These are phyloP conservation scores for Oryza glaberrima DNA, from an alignment of 176 grass and related monocot genomes.

Conservation along the genomic window DNA sequence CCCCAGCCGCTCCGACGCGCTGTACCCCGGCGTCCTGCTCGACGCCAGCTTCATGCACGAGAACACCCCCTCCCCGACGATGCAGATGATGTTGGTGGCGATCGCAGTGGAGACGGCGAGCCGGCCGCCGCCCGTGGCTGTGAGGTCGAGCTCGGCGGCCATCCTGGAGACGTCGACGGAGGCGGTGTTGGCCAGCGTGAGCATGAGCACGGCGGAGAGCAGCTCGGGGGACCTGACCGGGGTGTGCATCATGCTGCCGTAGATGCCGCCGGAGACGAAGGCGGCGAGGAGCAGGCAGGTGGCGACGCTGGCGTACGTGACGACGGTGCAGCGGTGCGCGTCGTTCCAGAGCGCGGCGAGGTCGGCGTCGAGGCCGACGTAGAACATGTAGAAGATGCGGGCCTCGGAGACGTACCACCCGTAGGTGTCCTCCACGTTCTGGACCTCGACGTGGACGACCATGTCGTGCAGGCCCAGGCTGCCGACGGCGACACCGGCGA, in stretches of 20 bases:
- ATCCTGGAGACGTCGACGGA: constrained; percentile 48
- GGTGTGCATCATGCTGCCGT: constrained; percentile 68
- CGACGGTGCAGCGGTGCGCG: constrained; percentile 32
- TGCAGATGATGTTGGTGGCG: constrained; percentile 49
- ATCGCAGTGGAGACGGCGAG: constrained; percentile 40
- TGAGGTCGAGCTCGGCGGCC: constrained; percentile 34
- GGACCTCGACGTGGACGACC: constrained; percentile 52
- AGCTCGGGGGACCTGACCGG: constrained; percentile 51
- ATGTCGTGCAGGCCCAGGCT: constrained; percentile 48
- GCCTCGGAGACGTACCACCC: constrained; percentile 41
- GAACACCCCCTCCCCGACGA: constrained; percentile 47
- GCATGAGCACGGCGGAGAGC: constrained; percentile 56
- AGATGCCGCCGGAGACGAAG: constrained; percentile 54
- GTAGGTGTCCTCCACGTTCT: constrained; percentile 50
- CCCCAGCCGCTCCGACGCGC: constrained; percentile 29
- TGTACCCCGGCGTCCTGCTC: constrained; percentile 13
- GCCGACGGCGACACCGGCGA: constrained; percentile 54
- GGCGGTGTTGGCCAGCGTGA: constrained; percentile 45
- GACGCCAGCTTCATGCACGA: constrained; percentile 55
- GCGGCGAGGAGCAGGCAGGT: constrained; percentile 51
- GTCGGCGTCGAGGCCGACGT: constrained; percentile 54
- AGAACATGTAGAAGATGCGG: constrained; percentile 56
- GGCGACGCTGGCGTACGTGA: constrained; percentile 49
- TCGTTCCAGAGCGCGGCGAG: constrained; percentile 59
- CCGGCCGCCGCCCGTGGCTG: constrained; percentile 32